Evolutionary conservation across 1,284 basidiomycete species (phyloP).

Genomic region (Microbotryum scabiosae): DNA sequence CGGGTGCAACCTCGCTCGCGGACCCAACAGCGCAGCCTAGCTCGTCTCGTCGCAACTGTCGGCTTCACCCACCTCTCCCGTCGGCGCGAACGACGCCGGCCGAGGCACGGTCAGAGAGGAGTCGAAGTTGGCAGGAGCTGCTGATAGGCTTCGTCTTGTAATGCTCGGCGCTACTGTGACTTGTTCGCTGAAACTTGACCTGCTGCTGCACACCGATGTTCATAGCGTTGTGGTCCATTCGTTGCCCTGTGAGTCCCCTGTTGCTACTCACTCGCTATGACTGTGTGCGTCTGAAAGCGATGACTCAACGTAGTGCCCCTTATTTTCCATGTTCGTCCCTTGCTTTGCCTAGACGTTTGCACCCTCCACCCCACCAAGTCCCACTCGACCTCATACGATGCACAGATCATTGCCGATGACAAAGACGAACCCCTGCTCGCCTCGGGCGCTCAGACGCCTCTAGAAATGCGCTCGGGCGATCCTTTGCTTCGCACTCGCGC

Average conservation of each 20-base stretch:
- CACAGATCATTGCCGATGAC: slow-evolving; percentile 15
- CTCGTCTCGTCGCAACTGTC: no score
- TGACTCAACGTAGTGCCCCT: no score
- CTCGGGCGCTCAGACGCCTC: slow-evolving; percentile 27
- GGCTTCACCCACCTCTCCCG: no score
- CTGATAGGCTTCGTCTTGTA: no score
- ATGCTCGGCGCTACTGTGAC: no score
- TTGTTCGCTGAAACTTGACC: neutral
- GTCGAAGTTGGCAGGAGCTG: no score
- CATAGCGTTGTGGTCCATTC: slow-evolving; percentile 31
- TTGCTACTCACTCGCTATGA: neutral
- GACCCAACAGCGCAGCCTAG: neutral
- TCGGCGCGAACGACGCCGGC: no score
- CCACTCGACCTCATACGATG: slow-evolving; percentile 21
- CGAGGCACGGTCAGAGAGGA: no score
- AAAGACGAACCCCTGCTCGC: slow-evolving; percentile 17
- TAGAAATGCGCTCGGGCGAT: slow-evolving; percentile 27
- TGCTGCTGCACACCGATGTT: neutral
- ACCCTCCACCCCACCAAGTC: slow-evolving; percentile 25
- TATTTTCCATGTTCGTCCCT: neutral
- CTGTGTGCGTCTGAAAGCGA: neutral
- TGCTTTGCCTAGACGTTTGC: slow-evolving; percentile 22
- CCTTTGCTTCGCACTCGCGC: slow-evolving; percentile 23
- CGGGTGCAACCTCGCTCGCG: neutral
- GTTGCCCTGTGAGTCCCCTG: slow-evolving; percentile 18